A percentile compares a stretch with the other conserved stretches of the same genome.
These are phyloP conservation scores for Akanthomyces lecanii DNA, from an alignment of 2,329 filamentous ascomycete species.

Conservation along the genomic window DNA sequence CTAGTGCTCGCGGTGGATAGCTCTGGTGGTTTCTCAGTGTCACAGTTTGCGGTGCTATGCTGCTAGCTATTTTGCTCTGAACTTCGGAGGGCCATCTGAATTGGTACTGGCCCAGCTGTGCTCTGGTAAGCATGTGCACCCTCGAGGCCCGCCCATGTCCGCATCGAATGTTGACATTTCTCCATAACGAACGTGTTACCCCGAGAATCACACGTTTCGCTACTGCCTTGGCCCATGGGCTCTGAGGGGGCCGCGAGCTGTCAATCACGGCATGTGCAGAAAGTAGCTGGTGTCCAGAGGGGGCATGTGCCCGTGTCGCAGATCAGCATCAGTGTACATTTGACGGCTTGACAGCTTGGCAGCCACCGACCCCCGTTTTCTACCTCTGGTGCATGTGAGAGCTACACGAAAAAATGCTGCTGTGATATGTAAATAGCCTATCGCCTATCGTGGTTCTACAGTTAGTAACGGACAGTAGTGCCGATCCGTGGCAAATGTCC, in stretches of 20 bases:
- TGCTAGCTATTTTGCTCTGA: background rate
- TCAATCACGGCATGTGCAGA: background rate
- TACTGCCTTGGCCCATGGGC: background rate
- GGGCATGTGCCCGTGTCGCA: background rate
- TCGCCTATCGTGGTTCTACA: background rate
- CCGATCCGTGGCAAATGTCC: background rate
- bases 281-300: background rate
- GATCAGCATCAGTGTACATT: background rate
- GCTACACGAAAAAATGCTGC: background rate
- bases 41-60: background rate
- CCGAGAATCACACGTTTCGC: constrained; percentile 2
- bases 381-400: constrained; percentile 5
- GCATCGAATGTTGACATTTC: background rate
- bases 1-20: background rate
- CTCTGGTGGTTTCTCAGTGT: background rate
- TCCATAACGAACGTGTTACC: background rate
- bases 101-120: background rate
- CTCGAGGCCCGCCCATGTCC: background rate
- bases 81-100: background rate
- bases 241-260: background rate
- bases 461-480: background rate
- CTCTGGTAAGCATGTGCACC: constrained; percentile 1
- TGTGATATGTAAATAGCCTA: no score
- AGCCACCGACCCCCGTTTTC: background rate
- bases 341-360: background rate